Conservation (phyloP, 2,329 filamentous ascomycete genomes). For the Fusarium stilboides region DNA sequence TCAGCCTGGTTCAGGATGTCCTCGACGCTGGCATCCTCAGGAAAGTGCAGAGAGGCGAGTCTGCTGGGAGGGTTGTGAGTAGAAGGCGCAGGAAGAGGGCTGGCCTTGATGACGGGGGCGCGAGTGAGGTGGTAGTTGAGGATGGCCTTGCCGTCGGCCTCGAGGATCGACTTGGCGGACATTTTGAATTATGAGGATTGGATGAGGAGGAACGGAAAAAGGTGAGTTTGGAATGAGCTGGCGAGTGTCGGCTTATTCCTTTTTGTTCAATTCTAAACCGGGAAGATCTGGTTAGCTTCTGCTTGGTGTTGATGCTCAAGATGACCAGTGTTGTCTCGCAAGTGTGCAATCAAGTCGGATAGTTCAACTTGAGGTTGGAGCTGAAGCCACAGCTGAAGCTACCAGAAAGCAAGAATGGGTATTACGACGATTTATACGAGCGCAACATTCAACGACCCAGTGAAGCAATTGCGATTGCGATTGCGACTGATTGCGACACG, state of each 20-base stretch:
- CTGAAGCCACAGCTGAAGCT: constrained; percentile 30
- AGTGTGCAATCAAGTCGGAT: constrained; percentile 27
- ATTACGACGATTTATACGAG: constrained; percentile 30
- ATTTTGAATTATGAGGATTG: constrained; percentile 55
- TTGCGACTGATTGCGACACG: constrained; percentile 21
- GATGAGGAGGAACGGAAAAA: constrained; percentile 43
- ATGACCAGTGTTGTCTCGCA: constrained; percentile 36
- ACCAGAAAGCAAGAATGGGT: constrained; percentile 15
- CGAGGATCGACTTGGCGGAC: constrained; percentile 91
- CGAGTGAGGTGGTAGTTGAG: constrained; percentile 99
- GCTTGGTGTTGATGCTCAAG: constrained; percentile 14
- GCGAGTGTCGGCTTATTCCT: constrained; percentile 49
- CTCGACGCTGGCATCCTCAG: constrained; percentile 86
- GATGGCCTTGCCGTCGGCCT: constrained; percentile 99
- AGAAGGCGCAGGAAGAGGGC: constrained; percentile 85
- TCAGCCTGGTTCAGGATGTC: constrained; percentile 95
- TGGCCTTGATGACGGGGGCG: constrained; percentile 97
- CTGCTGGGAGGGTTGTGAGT: constrained; percentile 95
- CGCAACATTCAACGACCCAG: constrained; percentile 13
- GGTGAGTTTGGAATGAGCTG: constrained; percentile 44
- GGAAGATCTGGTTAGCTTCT: constrained; percentile 35
- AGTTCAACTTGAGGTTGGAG: constrained; percentile 27
- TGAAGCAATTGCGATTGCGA: constrained; percentile 30
- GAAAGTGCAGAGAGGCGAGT: constrained; percentile 93
- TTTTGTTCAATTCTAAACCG: constrained; percentile 47